These are phyloP conservation scores for Rhododendron ferrugineum DNA, from an alignment of 148 eudicot genomes.

Conservation along the genomic window DNA sequence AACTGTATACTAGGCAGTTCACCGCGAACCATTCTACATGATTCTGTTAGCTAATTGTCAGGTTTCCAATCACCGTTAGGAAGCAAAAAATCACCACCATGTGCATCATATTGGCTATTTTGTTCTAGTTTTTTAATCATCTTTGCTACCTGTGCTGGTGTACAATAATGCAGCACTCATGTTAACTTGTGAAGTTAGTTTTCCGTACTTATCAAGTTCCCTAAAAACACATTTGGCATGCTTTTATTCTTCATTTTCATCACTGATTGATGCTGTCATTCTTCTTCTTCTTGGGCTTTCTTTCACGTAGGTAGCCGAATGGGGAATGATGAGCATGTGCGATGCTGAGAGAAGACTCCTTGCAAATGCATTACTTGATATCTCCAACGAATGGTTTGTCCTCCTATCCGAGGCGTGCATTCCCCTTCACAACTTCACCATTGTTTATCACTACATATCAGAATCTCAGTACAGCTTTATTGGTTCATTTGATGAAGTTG, in stretches of 20 bases:
- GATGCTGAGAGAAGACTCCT: slow-evolving; percentile 31
- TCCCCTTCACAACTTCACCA: slow-evolving; percentile 36
- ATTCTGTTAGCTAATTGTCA: too few species aligned
- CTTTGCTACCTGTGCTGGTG: not conserved
- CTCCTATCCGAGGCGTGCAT: slow-evolving; percentile 48
- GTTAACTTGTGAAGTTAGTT: not conserved
- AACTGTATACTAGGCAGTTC: not conserved
- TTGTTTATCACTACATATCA: slow-evolving; percentile 31
- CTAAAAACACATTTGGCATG: not conserved
- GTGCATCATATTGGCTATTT: not conserved
- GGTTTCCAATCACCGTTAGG: too few species aligned
- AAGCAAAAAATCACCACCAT: too few species aligned
- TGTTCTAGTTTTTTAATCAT: not conserved
- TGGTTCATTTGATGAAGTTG: slow-evolving; percentile 29
- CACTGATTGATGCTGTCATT: not conserved
- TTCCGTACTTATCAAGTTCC: not conserved
- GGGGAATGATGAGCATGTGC: slow-evolving; percentile 39
- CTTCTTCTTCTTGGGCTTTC: not conserved
- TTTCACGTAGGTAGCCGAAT: slow-evolving; percentile 30
- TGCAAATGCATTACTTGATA: slow-evolving; percentile 45
- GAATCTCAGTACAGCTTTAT: slow-evolving; percentile 35
- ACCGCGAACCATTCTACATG: too few species aligned
- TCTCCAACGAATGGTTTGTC: slow-evolving; percentile 48
- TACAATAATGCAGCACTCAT: too few species aligned
- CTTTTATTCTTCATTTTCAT: not conserved